phyloP scores from a whole-genome alignment of 2,329 filamentous ascomycete species.

The Epichloe amarillans region DNA sequence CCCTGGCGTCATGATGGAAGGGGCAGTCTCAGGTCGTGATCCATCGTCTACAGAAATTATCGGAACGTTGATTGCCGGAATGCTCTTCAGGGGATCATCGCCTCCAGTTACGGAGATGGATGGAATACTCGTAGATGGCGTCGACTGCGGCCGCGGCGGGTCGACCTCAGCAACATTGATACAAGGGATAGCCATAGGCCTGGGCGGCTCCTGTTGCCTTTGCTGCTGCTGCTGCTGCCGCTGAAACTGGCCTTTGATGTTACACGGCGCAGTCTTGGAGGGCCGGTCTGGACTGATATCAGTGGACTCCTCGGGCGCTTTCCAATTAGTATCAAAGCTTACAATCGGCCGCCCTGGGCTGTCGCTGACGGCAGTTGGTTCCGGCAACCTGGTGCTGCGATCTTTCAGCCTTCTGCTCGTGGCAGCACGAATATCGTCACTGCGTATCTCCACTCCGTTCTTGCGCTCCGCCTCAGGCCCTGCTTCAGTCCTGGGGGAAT shows the following conservation, averaged over 20 bases:
- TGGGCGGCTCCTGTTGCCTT: conserved; percentile 6
- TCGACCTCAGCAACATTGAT: conserved; percentile 39
- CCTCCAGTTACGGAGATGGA: conserved; percentile 22
- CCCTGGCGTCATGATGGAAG: conserved; percentile 34
- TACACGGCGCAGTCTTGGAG: conserved; percentile 13
- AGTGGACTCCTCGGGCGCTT: conserved; percentile 55
- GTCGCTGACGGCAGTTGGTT: conserved; percentile 82
- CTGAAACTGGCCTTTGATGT: conserved; percentile 6
- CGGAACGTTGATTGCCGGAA: conserved; percentile 33
- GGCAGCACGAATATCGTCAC: conserved; percentile 78
- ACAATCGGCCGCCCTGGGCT: conserved; percentile 85
- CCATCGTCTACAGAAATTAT: conserved; percentile 30
- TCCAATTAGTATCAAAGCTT: conserved; percentile 84
- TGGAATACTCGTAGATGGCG: conserved; percentile 18
- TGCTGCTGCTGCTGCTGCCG: not conserved
- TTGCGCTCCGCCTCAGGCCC: conserved; percentile 43
- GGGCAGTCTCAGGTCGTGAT: conserved; percentile 24
- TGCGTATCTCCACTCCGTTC: conserved; percentile 69
- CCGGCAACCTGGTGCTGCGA: conserved; percentile 74
- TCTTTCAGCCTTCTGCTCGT: conserved; percentile 83
- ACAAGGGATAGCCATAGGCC: conserved; percentile 35
- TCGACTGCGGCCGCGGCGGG: conserved; percentile 19
- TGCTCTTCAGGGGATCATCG: conserved; percentile 9
- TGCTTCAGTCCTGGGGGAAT: conserved; percentile 19
- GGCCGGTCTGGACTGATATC: conserved; percentile 44